Base-by-base conservation (phyloP, 1,284 basidiomycete species). In the Fereydounia khargensis region DNA sequence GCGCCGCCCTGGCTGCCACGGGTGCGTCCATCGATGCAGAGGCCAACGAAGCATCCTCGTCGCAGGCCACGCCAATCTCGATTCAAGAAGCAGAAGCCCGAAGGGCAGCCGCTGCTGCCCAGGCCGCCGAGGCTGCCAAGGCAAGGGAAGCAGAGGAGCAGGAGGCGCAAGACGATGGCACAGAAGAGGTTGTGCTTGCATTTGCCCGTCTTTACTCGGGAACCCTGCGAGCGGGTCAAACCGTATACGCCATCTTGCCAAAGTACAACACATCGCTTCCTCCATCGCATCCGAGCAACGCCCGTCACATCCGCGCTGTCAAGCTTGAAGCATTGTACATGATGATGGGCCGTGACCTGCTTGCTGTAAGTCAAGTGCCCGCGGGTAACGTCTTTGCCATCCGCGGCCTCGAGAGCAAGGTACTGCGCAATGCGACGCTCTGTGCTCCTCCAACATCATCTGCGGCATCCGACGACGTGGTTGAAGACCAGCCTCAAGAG, bases 381-480 rank as follows among this genome's bases (percentile, higher is more conserved):
- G 92, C 95, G 0, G 95, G 95, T 10, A 94, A 96, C 72, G 89
- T 95, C 2, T 98, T 96, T 67, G 95, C 92, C 1, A 84, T 97
- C 50, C 86, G 82, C 46, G 95, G 95, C 0, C 77, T 98, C 40
- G 89, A 90, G 66, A 90, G 91, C 0, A 87, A 85, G 59, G 90
- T 98, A 0, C 86, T 88, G 80, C 81, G 94, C 44, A 94, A 85
- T 70, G 91, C 88, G 2, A 98, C 95, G 0, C 78, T 98, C 1
- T 96, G 91, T 78, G 84, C 85, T 1, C 50, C 53, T 6, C 61
- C 64, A 8, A 37, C 46, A 23, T 32, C 40, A 14, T 47, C 47
- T 18, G 42, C 42, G 10, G 52, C 61, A 22, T 33, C 58, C 6
- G 43, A 48, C 25, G 58, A 58, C 3, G 45, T 41, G 19, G 42